phyloP scores from a whole-genome alignment of 169 alveolate species.

The Babesia ovis region DNA sequence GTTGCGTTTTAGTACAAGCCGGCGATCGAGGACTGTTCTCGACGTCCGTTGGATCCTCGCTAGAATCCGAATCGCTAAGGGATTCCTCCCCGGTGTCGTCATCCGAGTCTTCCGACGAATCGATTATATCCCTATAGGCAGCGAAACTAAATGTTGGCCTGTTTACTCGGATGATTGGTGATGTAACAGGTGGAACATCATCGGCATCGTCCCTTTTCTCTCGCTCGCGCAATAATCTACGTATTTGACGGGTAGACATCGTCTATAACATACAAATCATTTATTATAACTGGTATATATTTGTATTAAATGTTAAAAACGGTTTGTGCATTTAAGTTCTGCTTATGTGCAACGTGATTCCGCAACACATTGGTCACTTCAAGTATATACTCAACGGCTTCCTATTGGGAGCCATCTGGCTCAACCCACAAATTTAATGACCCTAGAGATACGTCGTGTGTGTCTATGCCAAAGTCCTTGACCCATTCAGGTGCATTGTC shows the following conservation, averaged over 20 bases:
- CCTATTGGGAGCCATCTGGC: not conserved
- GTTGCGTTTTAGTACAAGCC: not conserved
- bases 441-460: not conserved
- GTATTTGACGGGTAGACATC: slow-evolving; percentile 61
- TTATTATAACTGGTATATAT: no score
- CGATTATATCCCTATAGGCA: not conserved
- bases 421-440: slow-evolving; percentile 17
- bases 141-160: slow-evolving; percentile 2
- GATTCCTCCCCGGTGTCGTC: not conserved
- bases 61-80: not conserved
- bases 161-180: not conserved
- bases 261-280: not conserved
- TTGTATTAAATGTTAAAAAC: not conserved
- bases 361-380: no score
- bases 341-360: not conserved
- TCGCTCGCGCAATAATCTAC: slow-evolving; percentile 36
- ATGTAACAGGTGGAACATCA: not conserved
- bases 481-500: slow-evolving; percentile 55
- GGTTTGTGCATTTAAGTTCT: not conserved
- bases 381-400: no score
- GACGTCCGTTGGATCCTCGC: not conserved
- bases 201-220: slow-evolving; percentile 8
- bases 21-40: not conserved
- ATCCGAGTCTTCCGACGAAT: slow-evolving; percentile 11
- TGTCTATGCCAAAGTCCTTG: slow-evolving; percentile 30